Conservation (phyloP, 169 alveolate genomes). For the Plasmodium reichenowi region DNA sequence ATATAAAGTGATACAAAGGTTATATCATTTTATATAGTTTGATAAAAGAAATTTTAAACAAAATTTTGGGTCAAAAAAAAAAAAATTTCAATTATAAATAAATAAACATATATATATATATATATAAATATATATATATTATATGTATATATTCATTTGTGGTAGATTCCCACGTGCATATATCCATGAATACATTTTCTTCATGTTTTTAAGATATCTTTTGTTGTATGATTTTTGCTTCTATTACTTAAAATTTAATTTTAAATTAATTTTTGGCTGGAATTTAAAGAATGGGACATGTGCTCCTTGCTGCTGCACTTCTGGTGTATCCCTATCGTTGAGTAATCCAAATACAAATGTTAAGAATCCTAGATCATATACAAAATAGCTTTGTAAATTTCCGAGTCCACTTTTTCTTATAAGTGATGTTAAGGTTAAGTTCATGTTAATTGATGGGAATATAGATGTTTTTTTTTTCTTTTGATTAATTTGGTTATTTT, state of each 20-base stretch:
- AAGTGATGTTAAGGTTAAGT: constrained; percentile 77
- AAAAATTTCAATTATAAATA: too few species aligned
- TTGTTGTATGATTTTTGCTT: neutral
- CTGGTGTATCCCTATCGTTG: constrained; percentile 80
- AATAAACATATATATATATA: too few species aligned
- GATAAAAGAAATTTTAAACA: too few species aligned
- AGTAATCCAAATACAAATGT: constrained; percentile 80
- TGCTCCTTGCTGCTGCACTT: constrained; percentile 80
- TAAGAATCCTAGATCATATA: constrained; percentile 79
- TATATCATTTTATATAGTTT: too few species aligned
- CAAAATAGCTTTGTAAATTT: constrained; percentile 80
- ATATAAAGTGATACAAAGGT: too few species aligned
- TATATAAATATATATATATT: too few species aligned
- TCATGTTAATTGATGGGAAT: constrained; percentile 42
- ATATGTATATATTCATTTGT: too few species aligned
- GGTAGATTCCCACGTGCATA: too few species aligned
- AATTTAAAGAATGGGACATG: constrained; percentile 78
- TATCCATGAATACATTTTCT: neutral
- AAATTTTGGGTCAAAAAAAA: too few species aligned
- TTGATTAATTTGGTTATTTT: neutral
- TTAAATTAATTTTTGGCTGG: constrained; percentile 82
- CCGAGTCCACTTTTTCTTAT: constrained; percentile 84
- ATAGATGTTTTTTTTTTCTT: constrained; percentile 13
- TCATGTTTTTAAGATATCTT: neutral
- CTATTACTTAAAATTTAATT: constrained; percentile 66